A percentile compares a stretch with the other conserved stretches of the same genome.
These are phyloP conservation scores for Teunomyces atbi DNA, from an alignment of 805 yeast genomes.

Conservation along the genomic window DNA sequence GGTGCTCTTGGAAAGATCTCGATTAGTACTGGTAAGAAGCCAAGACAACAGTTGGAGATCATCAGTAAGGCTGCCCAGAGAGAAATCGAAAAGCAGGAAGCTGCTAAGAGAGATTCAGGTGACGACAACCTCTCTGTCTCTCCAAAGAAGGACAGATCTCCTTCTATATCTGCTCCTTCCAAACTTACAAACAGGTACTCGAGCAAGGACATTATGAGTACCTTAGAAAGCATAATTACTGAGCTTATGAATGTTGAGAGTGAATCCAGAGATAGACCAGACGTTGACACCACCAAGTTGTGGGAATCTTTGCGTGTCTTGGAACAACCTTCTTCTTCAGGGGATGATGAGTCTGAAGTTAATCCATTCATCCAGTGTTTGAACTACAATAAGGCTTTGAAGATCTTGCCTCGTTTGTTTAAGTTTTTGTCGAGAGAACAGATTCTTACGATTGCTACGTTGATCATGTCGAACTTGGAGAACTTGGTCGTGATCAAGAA, in stretches of 20 bases:
- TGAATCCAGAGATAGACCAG: conserved; percentile 34
- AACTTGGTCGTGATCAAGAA: conserved; percentile 72
- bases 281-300: conserved; percentile 43
- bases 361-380: conserved; percentile 83
- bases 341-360: conserved; percentile 46
- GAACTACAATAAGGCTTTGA: conserved; percentile 83
- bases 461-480: conserved; percentile 76
- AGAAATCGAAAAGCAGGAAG: conserved; percentile 35
- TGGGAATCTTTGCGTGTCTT: conserved; percentile 80
- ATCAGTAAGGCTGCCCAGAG: conserved; percentile 52
- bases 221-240: conserved; percentile 76
- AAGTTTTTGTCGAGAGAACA: conserved; percentile 77
- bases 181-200: conserved; percentile 31
- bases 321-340: conserved; percentile 56
- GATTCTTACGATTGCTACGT: conserved; percentile 70
- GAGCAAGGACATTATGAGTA: conserved; percentile 51
- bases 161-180: conserved; percentile 33
- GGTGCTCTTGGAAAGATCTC: conserved; percentile 91
- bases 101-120: conserved; percentile 16
- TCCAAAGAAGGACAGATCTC: conserved; percentile 25
- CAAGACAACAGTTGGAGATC: conserved; percentile 79
- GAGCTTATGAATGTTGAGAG: conserved; percentile 80
- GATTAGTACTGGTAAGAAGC: conserved; percentile 75
- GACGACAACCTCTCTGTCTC: conserved; percentile 18
- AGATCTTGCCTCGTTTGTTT: conserved; percentile 83